Conservation (phyloP, 352 stramenopile genomes). For the Thraustochytrium striatum region DNA sequence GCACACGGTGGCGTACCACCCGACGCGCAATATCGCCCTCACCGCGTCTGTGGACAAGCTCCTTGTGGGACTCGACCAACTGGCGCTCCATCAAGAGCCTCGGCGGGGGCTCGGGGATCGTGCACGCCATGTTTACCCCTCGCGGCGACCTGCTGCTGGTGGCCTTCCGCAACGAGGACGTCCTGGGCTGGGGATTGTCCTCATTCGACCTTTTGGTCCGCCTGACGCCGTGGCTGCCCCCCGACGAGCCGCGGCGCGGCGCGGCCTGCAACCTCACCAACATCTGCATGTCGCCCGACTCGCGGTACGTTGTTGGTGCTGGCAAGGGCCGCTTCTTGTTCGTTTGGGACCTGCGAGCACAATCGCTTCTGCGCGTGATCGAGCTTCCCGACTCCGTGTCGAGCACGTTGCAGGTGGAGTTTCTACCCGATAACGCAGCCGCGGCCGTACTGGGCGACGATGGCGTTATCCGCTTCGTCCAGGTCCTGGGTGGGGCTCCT, state of each 20-base stretch:
- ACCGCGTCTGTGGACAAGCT: slow-evolving; percentile 21
- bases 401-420: neutral
- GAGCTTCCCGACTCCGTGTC: slow-evolving; percentile 7
- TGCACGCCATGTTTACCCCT: neutral
- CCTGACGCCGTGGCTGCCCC: neutral
- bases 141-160: slow-evolving; percentile 26
- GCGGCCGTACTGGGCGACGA: slow-evolving; percentile 14
- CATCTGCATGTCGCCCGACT: slow-evolving; percentile 17
- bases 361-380: slow-evolving; percentile 1
- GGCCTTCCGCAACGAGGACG: slow-evolving; percentile 3
- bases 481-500: neutral
- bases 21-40: neutral
- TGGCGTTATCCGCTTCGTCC: slow-evolving; percentile 12
- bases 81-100: slow-evolving; percentile 33
- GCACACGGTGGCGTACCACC: slow-evolving; percentile 22
- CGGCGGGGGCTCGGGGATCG: slow-evolving; percentile 4
- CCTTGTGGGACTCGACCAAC: slow-evolving; percentile 20
- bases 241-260: neutral
- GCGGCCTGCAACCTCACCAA: neutral
- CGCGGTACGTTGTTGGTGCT: slow-evolving; percentile 4
- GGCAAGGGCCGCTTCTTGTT: neutral
- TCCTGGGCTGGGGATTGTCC: slow-evolving; percentile 20
- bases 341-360: slow-evolving; percentile 22
- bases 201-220: slow-evolving; percentile 32
- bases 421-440: neutral